Percentiles rank a stretch among this genome's conserved stretches.
These are phyloP conservation scores for Paracorniculantispora psalliotae DNA, from an alignment of 2,329 filamentous ascomycete species.

Conservation along the genomic window DNA sequence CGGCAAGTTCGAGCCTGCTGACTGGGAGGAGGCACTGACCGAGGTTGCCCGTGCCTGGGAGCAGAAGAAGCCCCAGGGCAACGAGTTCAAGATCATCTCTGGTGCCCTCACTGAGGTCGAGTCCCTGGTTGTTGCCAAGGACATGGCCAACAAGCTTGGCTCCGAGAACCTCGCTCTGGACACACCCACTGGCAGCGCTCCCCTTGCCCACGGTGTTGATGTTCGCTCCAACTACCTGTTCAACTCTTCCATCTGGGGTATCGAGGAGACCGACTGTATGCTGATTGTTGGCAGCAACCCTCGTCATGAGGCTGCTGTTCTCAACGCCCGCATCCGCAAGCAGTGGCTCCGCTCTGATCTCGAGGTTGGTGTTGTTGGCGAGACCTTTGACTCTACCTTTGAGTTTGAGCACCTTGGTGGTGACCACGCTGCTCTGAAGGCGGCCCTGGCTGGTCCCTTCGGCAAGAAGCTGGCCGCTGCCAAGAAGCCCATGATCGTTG, in stretches of 20 bases:
- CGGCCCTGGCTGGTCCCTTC: conserved; percentile 77
- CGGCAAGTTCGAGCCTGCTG: conserved; percentile 84
- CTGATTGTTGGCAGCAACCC: conserved; percentile 94
- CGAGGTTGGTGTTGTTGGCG: conserved; percentile 85
- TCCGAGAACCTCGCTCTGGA: conserved; percentile 95
- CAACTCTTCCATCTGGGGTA: conserved; percentile 90
- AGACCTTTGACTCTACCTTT: conserved; percentile 89
- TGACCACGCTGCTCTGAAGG: conserved; percentile 75
- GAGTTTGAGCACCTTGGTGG: conserved; percentile 87
- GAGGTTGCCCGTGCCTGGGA: conserved; percentile 80
- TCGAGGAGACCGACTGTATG: conserved; percentile 89
- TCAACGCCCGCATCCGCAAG: conserved; percentile 96
- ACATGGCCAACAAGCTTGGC: conserved; percentile 90
- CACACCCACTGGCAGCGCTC: conserved; percentile 75
- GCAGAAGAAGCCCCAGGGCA: conserved; percentile 73
- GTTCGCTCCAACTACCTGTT: conserved; percentile 93
- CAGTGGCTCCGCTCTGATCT: conserved; percentile 95
- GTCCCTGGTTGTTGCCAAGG: conserved; percentile 92
- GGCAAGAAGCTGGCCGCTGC: conserved; percentile 87
- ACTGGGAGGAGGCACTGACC: conserved; percentile 91
- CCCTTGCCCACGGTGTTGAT: conserved; percentile 87
- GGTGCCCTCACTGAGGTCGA: conserved; percentile 90
- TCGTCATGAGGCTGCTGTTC: conserved; percentile 86
- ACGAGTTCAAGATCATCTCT: conserved; percentile 94
- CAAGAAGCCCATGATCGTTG: conserved; percentile 92